phyloP scores from a whole-genome alignment of 257 asterid species.

The Asclepias syriaca region DNA sequence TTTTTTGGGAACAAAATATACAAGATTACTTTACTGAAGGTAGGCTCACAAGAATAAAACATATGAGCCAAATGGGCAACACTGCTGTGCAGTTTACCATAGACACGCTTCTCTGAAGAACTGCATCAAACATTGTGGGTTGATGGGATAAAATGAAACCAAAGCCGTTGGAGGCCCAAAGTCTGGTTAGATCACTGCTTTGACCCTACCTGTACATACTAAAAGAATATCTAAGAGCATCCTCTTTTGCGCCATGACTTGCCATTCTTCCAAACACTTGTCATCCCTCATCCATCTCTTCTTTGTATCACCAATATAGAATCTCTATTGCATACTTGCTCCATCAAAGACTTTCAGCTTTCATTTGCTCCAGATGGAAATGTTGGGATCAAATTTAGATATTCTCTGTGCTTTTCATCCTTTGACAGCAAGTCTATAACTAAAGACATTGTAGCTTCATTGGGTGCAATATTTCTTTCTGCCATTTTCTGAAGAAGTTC shows the following conservation, averaged over 20 bases:
- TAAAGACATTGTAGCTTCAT: conserved; percentile 39
- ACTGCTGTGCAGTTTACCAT: conserved; percentile 23
- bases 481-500: conserved; percentile 63
- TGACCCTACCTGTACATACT: too few species aligned
- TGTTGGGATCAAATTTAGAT: conserved; percentile 47
- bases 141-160: conserved; percentile 36
- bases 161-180: conserved; percentile 32
- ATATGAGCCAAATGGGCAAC: not conserved
- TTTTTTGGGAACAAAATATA: not conserved
- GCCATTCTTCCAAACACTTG: conserved; percentile 34
- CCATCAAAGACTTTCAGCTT: not conserved
- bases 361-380: conserved; percentile 32
- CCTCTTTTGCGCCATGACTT: conserved; percentile 24
- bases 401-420: conserved; percentile 38
- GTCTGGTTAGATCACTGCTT: conserved; percentile 21
- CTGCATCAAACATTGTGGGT: conserved; percentile 31
- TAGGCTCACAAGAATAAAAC: not conserved
- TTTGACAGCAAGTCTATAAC: conserved; percentile 63
- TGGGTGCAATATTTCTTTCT: conserved; percentile 40
- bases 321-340: too few species aligned
- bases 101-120: conserved; percentile 25
- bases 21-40: not conserved
- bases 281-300: conserved; percentile 30
- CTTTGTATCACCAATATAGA: not conserved
- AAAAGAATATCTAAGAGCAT: conserved; percentile 16